These are phyloP conservation scores for Moricandia arvensis DNA, from an alignment of 345 rosid species.

Conservation along the genomic window DNA sequence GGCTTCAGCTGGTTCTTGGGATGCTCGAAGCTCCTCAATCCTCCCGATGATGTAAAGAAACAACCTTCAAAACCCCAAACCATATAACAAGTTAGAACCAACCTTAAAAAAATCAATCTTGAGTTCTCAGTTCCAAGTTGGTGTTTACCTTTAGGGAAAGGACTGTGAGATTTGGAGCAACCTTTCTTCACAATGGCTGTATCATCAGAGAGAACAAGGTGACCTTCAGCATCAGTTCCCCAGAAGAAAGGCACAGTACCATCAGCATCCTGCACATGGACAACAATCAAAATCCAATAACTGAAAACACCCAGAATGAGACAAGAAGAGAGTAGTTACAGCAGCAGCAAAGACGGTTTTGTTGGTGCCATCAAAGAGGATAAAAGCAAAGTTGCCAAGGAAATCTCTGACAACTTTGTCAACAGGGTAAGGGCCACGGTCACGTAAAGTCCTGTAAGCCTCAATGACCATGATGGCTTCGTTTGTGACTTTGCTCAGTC, in stretches of 20 bases:
- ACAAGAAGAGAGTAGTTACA: conserved; percentile 31
- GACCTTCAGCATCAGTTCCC: conserved; percentile 82
- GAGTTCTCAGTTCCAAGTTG: neutral
- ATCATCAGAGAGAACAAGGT: conserved; percentile 67
- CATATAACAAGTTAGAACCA: neutral
- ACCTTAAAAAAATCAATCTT: neutral
- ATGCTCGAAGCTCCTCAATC: conserved; percentile 89
- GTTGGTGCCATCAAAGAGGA: conserved; percentile 52
- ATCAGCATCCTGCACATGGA: conserved; percentile 67
- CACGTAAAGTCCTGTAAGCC: conserved; percentile 60
- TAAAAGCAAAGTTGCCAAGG: conserved; percentile 62
- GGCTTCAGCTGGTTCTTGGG: conserved; percentile 88
- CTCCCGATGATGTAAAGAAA: conserved; percentile 87
- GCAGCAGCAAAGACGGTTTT: conserved; percentile 55
- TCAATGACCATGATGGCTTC: conserved; percentile 67
- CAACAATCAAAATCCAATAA: neutral
- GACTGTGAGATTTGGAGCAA: conserved; percentile 60
- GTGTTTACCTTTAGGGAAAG: conserved; percentile 85
- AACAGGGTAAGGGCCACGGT: conserved; percentile 79
- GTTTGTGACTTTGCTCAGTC: conserved; percentile 47
- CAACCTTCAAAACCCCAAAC: conserved; percentile 56
- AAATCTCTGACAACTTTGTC: conserved; percentile 79
- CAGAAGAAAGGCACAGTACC: conserved; percentile 85
- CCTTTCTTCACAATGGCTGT: conserved; percentile 44
- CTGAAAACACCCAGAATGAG: neutral